Evolutionary conservation across 2,329 filamentous ascomycete species (phyloP), one percentile per base, ranked within the genome.

Genomic region (Phaeosphaeria sp.): DNA sequence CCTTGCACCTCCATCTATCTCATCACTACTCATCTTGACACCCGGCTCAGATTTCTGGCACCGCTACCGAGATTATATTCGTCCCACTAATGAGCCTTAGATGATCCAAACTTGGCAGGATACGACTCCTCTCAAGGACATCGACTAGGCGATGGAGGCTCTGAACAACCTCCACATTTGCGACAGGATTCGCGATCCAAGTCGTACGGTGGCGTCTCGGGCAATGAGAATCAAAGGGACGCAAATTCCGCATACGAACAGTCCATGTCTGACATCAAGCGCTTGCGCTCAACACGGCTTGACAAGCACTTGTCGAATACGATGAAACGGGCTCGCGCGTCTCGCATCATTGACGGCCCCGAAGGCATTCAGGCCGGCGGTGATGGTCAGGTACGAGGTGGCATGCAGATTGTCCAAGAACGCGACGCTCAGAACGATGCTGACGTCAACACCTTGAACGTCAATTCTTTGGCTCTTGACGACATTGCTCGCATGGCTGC

Each of bases 401-500:
- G 84, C 13, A 89, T 93, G 75, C 89, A 91, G 63, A 93, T 95
- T 65, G 87, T 94, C 1, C 91, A 96, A 72, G 92, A 96, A 67
- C 85, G 86, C 49, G 90, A 91, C 65, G 82, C 81, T 30, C 87
- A 88, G 64, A 86, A 88, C 49, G 89, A 91, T 65, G 84, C 87
- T 18, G 89, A 90, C 17, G 92, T 94, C 68, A 84, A 93, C 66
- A 94, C 93, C 72, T 93, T 99, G 72, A 92, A 92, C 36, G 89
- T 93, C 65, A 93, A 98, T 77, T 92, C 92, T 22, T 86, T 99
- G 60, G 97, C 94, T 0, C 81, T 99, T 55, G 95, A 99, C 71
- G 95, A 99, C 72, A 98, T 99, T 66, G 93, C 95, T 8, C 87
- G 95, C 62, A 96, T 99, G 70, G 93, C 97, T 43, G 95, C 95